Base-by-base conservation (phyloP, 2,329 filamentous ascomycete species). In the Phyllosticta citribraziliensis region DNA sequence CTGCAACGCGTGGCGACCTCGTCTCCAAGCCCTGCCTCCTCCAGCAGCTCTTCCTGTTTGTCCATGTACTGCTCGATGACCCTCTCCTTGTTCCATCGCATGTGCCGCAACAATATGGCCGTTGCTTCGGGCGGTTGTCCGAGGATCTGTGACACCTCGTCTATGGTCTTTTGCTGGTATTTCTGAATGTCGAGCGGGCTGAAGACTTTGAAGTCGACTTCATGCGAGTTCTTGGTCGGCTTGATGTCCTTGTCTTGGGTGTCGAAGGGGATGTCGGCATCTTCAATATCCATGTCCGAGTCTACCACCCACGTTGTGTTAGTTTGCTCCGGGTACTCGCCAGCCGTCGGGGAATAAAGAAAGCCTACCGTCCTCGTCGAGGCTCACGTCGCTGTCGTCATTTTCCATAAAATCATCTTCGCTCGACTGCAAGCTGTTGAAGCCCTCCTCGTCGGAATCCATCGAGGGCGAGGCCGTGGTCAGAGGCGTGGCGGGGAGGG, bases 31-130 rank as follows among this genome's bases (percentile, higher is more conserved):
- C 94, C 94, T 14, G 93, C 92, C 63, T 86, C 86, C 68, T 96
- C 91, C 35, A 97, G 78, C 2, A 94, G 84, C 69, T 88, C 84
- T 63, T 88, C 85, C 3, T 88, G 86, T 57, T 84, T 84, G 65
- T 99, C 93, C 92, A 99, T 97, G 74, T 97, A 97, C 65, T 91
- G 87, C 70, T 99, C 94, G 62, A 97, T 92, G 66, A 99, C 74
- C 50, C 89, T 86, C 72, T 99, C 94, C 73, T 96, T 94, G 75
- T 97, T 97, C 94, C 94, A 99, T 70, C 91, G 84, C 67, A 89
- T 90, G 74, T 94, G 84, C 55, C 94, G 88, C 63, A 99, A 79
- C 51, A 99, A 80, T 58, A 99, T 97, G 24, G 92, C 93, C 0
- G 89, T 87, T 65, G 94, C 89, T 75, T 97, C 94, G 68, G 90